A percentile compares a stretch with the other conserved stretches of the same genome.
Conservation (phyloP, 768 basidiomycete species). For the Psilocybe cubensis region DNA sequence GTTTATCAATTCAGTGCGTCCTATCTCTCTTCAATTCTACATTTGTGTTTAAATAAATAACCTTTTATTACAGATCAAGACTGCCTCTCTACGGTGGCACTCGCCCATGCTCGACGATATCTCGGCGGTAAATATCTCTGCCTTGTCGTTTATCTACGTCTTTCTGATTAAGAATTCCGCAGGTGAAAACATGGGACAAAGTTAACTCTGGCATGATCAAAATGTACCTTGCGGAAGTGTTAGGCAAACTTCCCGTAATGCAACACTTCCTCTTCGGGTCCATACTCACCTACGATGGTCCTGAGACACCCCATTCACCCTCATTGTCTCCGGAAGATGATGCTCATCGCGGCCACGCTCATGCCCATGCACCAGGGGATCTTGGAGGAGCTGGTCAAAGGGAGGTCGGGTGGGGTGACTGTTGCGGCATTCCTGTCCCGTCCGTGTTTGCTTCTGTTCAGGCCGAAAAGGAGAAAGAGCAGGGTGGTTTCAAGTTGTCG, state of each 20-base stretch:
- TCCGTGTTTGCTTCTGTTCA: slow-evolving; percentile 79
- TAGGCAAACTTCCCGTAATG: slow-evolving; percentile 92
- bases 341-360: slow-evolving; percentile 53
- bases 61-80: slow-evolving; percentile 71
- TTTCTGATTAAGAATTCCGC: slow-evolving; percentile 11
- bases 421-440: slow-evolving; percentile 90
- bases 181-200: slow-evolving; percentile 94
- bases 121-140: slow-evolving; percentile 59
- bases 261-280: slow-evolving; percentile 97
- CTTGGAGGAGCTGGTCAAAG: slow-evolving; percentile 49
- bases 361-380: too few relatives aligned
- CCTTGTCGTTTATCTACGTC: slow-evolving; percentile 1
- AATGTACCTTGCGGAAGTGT: slow-evolving; percentile 96
- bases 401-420: slow-evolving; percentile 82
- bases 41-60: neutral
- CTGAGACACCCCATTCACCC: slow-evolving; percentile 37
- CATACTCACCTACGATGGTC: slow-evolving; percentile 71
- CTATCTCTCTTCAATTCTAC: neutral
- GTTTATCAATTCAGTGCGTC: slow-evolving; percentile 89
- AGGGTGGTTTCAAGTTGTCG: slow-evolving; percentile 42
- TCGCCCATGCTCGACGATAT: slow-evolving; percentile 99
- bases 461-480: slow-evolving; percentile 46
- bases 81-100: slow-evolving; percentile 95
- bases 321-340: slow-evolving; percentile 35
- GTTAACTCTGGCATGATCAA: slow-evolving; percentile 97